Conservation (phyloP, 2,329 filamentous ascomycete genomes). For the Sporothrix brasiliensis region DNA sequence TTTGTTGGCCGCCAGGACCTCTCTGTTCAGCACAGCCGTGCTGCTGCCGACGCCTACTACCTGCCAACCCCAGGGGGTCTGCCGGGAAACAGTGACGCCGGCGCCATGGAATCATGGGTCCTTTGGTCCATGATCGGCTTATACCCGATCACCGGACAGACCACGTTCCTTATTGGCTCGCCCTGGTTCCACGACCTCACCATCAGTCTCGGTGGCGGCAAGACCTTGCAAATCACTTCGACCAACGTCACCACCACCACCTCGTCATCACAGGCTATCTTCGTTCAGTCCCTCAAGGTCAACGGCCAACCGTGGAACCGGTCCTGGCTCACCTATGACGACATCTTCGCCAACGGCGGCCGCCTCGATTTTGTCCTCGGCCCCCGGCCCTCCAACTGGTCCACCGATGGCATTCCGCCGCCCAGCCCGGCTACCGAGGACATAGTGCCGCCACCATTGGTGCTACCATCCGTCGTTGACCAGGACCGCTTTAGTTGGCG, state of each 20-base stretch:
- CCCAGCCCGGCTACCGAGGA: conserved; percentile 25
- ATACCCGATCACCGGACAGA: conserved; percentile 69
- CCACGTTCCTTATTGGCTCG: conserved; percentile 66
- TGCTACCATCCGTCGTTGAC: not conserved
- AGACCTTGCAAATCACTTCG: conserved; percentile 56
- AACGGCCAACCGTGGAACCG: conserved; percentile 66
- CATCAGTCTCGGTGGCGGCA: conserved; percentile 60
- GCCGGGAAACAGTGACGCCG: conserved; percentile 71
- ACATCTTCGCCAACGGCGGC: conserved; percentile 66
- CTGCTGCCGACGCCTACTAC: conserved; percentile 63
- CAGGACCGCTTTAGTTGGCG: not conserved
- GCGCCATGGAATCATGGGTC: conserved; percentile 72
- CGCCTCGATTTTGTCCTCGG: conserved; percentile 68
- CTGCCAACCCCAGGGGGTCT: conserved; percentile 58
- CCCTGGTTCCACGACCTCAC: conserved; percentile 65
- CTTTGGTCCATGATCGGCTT: conserved; percentile 70
- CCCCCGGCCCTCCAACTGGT: conserved; percentile 54
- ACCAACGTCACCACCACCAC: conserved; percentile 46
- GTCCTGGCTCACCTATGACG: conserved; percentile 67
- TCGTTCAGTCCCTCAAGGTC: conserved; percentile 67
- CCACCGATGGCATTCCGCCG: not conserved
- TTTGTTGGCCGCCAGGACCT: conserved; percentile 66
- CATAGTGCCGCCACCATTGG: not conserved
- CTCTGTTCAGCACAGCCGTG: conserved; percentile 60
- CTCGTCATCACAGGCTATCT: conserved; percentile 47